phyloP scores from a whole-genome alignment of 2,329 filamentous ascomycete genomes.

The Neonectria hederae region DNA sequence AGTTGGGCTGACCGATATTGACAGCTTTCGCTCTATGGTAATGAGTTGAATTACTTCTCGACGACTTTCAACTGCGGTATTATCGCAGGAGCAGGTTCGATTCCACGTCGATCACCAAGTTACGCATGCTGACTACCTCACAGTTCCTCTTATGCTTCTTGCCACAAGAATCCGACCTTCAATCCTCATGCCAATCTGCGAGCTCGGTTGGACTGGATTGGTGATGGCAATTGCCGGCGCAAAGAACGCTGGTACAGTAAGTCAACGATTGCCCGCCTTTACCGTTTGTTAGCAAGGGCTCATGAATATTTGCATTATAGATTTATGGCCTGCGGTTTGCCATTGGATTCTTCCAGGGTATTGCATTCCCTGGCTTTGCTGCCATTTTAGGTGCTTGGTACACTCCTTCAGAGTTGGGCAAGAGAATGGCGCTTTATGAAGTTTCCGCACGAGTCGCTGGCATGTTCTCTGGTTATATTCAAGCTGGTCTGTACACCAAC shows the following conservation, averaged over 20 bases:
- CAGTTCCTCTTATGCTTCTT: slow-evolving; percentile 23
- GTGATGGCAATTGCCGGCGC: slow-evolving; percentile 41
- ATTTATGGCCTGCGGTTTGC: slow-evolving; percentile 44
- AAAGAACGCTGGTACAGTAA: slow-evolving; percentile 35
- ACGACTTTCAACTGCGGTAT: slow-evolving; percentile 28
- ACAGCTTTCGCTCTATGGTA: slow-evolving; percentile 22
- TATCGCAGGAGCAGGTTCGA: slow-evolving; percentile 24
- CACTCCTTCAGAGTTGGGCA: slow-evolving; percentile 41
- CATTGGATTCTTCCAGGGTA: slow-evolving; percentile 44
- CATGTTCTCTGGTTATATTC: slow-evolving; percentile 47
- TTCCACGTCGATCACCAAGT: accelerated
- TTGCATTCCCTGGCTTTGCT: slow-evolving; percentile 39
- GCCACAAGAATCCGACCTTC: slow-evolving; percentile 40
- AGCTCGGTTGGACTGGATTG: slow-evolving; percentile 38
- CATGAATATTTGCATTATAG: not conserved
- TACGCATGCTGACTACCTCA: not conserved
- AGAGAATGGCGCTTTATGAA: slow-evolving; percentile 43
- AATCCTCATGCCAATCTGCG: slow-evolving; percentile 43
- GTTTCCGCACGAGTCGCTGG: slow-evolving; percentile 33
- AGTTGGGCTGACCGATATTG: not conserved
- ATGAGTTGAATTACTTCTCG: slow-evolving; percentile 25
- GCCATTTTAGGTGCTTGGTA: slow-evolving; percentile 47
- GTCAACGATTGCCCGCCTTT: not conserved
- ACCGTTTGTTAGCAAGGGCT: not conserved
- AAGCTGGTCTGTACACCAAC: slow-evolving; percentile 48